Conservation (phyloP, 2,329 filamentous ascomycete genomes). For the Bipolaris victoriae region DNA sequence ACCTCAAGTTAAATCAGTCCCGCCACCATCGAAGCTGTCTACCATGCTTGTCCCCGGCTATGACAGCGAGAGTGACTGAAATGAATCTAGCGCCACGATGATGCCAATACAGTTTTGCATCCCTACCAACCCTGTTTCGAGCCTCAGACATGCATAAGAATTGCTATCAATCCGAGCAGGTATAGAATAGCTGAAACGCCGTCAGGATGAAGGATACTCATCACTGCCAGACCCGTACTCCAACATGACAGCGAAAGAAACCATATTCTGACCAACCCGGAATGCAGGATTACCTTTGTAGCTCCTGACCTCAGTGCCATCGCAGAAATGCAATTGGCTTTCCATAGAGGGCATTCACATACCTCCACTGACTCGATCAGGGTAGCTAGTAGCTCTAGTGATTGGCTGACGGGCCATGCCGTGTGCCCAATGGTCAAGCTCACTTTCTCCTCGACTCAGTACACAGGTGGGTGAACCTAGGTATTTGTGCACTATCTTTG, state of each 20-base stretch:
- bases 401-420: no score
- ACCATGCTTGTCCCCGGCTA: constrained; percentile 39
- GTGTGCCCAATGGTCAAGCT: no score
- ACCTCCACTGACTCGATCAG: background rate
- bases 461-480: no score
- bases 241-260: background rate
- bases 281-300: constrained; percentile 10
- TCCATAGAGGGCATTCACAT: background rate
- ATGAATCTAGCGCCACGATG: background rate
- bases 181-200: background rate
- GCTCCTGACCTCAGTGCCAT: background rate
- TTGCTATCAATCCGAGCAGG: background rate
- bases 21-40: constrained; percentile 28
- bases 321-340: background rate
- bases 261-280: constrained; percentile 3
- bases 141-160: background rate
- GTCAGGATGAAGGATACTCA: background rate
- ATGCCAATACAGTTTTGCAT: background rate
- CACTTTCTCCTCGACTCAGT: no score
- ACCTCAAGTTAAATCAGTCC: constrained; percentile 16
- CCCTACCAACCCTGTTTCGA: background rate
- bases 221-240: background rate
- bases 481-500: no score
- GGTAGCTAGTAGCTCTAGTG: background rate
- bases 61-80: constrained; percentile 38